Conservation (phyloP, 371 early-diverging fungal genomes). For the Choanephora cucurbitarum region DNA sequence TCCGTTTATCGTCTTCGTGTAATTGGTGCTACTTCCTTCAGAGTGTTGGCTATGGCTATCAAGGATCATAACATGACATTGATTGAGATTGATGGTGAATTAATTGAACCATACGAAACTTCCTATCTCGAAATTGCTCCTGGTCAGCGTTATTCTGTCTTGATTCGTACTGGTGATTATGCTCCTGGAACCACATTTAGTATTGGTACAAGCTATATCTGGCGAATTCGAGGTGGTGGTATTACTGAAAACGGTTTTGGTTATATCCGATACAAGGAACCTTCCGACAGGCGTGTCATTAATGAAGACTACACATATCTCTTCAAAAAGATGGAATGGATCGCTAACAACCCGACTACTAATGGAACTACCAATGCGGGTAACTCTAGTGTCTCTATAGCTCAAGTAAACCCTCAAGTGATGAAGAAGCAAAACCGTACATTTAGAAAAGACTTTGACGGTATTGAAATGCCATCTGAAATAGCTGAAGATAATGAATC, state of each 20-base stretch:
- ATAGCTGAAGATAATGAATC: neutral
- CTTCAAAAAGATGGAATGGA: neutral
- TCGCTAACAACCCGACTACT: no score
- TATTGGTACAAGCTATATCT: constrained; percentile 28
- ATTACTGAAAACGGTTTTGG: constrained; percentile 32
- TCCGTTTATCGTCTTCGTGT: constrained; percentile 41
- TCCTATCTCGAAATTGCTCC: constrained; percentile 29
- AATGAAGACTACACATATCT: neutral
- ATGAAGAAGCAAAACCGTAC: no score
- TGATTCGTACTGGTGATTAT: constrained; percentile 23
- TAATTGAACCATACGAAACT: constrained; percentile 21
- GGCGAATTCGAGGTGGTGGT: constrained; percentile 22
- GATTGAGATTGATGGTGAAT: constrained; percentile 49
- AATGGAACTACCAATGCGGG: neutral
- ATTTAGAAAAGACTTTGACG: neutral
- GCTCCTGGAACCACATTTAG: constrained; percentile 22
- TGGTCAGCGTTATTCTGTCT: constrained; percentile 33
- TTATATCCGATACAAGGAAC: constrained; percentile 21
- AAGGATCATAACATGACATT: constrained; percentile 45
- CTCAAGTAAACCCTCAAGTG: neutral
- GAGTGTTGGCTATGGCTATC: constrained; percentile 40
- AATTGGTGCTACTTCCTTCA: constrained; percentile 38
- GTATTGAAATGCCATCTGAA: no score
- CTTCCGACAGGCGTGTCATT: neutral
- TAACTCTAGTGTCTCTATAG: neutral